phyloP scores from a whole-genome alignment of 371 early-diverging fungal species.

The Haplosporangium sp. region DNA sequence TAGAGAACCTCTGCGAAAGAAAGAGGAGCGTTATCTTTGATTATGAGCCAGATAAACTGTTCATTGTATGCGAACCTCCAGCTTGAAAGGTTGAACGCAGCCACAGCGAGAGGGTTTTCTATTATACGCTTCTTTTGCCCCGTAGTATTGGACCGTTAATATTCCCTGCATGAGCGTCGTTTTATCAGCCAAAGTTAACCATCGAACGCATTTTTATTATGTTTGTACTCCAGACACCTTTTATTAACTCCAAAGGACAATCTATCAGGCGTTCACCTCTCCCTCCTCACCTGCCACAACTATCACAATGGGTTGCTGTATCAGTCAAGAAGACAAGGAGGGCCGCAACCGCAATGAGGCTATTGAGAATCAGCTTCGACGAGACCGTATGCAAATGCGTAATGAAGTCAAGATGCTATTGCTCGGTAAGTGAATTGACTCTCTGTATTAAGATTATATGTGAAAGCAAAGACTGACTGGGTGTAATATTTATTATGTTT shows the following conservation, averaged over 20 bases:
- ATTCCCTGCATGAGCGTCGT: no score
- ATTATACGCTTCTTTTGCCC: no score
- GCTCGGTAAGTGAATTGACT: conserved; percentile 70
- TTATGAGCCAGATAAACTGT: no score
- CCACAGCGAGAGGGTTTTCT: no score
- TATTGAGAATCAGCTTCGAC: conserved; percentile 89
- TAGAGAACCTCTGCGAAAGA: no score
- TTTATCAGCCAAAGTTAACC: no score
- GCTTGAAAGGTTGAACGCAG: no score
- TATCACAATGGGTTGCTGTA: conserved; percentile 87
- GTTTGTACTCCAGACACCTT: not conserved
- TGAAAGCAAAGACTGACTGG: not conserved
- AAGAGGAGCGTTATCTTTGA: no score
- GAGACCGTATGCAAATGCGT: conserved; percentile 77
- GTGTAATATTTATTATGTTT: not conserved
- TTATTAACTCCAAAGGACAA: not conserved
- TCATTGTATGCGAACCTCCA: no score
- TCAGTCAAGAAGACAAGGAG: conserved; percentile 87
- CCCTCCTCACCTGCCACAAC: not conserved
- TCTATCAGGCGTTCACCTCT: not conserved
- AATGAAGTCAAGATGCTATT: conserved; percentile 96
- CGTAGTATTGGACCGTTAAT: no score
- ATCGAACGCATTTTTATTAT: not conserved
- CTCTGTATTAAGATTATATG: not conserved
- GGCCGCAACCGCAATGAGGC: conserved; percentile 86